Conservation (phyloP, 1,284 basidiomycete species). For the Stygiomarasmius scandens region DNA sequence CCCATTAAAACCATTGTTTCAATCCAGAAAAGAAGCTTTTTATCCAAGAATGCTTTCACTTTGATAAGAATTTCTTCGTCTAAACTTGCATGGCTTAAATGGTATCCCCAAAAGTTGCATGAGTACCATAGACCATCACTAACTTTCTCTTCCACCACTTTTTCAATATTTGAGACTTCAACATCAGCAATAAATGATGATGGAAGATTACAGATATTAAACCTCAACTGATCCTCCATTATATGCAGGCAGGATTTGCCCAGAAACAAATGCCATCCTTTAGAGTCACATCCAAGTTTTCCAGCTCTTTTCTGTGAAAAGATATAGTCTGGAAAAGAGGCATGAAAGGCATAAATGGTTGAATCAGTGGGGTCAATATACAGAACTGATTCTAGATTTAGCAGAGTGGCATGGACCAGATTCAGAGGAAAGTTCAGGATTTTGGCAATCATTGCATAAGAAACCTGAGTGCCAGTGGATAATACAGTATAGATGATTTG, state of each 20-base stretch:
- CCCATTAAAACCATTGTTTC: neutral
- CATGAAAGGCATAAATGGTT: neutral
- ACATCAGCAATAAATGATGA: slow-evolving; percentile 3
- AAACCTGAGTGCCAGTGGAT: neutral
- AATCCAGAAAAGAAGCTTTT: neutral
- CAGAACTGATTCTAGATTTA: neutral
- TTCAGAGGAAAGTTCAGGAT: neutral
- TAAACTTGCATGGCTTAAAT: neutral
- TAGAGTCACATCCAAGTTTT: neutral
- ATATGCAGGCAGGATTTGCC: neutral
- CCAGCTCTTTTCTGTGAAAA: neutral
- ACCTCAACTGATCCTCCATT: neutral
- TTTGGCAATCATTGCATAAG: neutral
- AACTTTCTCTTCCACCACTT: too few relatives aligned
- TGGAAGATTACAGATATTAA: slow-evolving; percentile 3
- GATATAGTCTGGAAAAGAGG: neutral
- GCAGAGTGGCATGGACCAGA: neutral
- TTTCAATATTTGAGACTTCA: too few relatives aligned
- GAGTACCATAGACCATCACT: too few relatives aligned
- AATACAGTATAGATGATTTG: neutral
- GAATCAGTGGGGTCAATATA: neutral
- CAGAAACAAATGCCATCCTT: neutral
- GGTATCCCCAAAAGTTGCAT: neutral
- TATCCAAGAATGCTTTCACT: too few relatives aligned
- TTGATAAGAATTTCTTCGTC: neutral